Base-by-base conservation (phyloP, 805 yeast species). In the Yarrowia deformans region DNA sequence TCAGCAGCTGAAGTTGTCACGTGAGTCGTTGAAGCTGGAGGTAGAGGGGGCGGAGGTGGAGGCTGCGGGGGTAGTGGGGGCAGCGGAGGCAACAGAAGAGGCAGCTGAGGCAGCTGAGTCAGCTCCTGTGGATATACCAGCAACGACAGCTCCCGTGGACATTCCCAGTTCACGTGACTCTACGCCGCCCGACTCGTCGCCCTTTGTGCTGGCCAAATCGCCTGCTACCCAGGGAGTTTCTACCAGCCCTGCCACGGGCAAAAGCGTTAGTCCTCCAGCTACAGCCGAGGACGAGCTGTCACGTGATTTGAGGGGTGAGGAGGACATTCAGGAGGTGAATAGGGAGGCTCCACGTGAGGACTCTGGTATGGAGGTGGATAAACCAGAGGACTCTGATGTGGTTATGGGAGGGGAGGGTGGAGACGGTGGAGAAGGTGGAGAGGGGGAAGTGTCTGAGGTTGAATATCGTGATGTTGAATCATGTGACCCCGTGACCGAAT, bases 191-290 rank as follows among this genome's bases (percentile, higher is more conserved):
- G 6, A 8, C 5, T 42, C 64, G 3, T 56, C 64, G 29, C 49
- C 64, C 2, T 56, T 56, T 56, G 49, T 42, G 0, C 7, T 56
- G 48, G 40, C 64, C 1, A 56, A 56, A 29, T 42, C 49, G 7
- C 64, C 64, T 2, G 64, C 64, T 4, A 56, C 64, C n/a, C 64
- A 56, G 37, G 23, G 23, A 2, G n/a, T 56, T 14, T 40, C 64
- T 2, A 29, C 39, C 2, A 42, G 49, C 12, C 48, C 64, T 6
- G 64, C 49, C 5, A 14, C 16, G 13, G 64, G 64, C 23, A 56
- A 29, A 5, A 56, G 64, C 13, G 64, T 29, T n/a, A 42, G 64
- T 42, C 49, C 64, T 4, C 37, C 43, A 0, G 40, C 29, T 13
- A n/a, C 63, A 0, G 63, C 63, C 3, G 48, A 56, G n/a, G 18